phyloP scores from a whole-genome alignment of 352 stramenopile species.

The Pythium coloratum region DNA sequence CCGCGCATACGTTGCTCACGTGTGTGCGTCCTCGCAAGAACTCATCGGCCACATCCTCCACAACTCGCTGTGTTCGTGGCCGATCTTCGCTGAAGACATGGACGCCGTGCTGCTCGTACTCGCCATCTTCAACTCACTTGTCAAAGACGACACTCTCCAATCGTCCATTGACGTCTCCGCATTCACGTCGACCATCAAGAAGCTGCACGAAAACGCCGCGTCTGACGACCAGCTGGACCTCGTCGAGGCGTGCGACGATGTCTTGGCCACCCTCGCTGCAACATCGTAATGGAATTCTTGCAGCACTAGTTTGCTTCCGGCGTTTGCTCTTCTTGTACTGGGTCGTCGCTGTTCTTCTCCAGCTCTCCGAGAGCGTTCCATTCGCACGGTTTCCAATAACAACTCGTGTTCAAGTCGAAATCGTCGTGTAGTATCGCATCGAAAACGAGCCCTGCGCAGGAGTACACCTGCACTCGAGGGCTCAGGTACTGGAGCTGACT shows the following conservation, averaged over 20 bases:
- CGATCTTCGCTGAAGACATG: slow-evolving; percentile 26
- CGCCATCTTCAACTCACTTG: slow-evolving; percentile 8
- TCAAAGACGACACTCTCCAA: slow-evolving; percentile 15
- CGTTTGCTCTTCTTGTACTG: neutral
- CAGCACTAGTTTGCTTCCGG: neutral
- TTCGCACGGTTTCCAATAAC: slow-evolving; percentile 56
- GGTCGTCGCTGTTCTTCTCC: neutral
- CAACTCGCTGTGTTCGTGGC: slow-evolving; percentile 21
- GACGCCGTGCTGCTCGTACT: slow-evolving; percentile 26
- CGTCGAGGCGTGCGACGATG: slow-evolving; percentile 16
- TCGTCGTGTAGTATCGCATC: slow-evolving; percentile 27
- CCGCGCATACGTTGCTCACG: slow-evolving; percentile 4
- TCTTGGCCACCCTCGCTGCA: slow-evolving; percentile 7
- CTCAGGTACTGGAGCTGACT: slow-evolving; percentile 18
- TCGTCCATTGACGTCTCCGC: neutral
- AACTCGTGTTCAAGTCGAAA: slow-evolving; percentile 33
- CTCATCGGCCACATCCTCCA: slow-evolving; percentile 18
- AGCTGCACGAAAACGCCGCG: slow-evolving; percentile 15
- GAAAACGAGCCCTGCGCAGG: slow-evolving; percentile 40
- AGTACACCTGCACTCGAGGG: slow-evolving; percentile 58
- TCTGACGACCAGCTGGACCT: slow-evolving; percentile 18
- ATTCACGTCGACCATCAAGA: slow-evolving; percentile 7
- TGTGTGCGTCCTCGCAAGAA: slow-evolving; percentile 10
- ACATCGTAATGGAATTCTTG: neutral
- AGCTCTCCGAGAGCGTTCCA: slow-evolving; percentile 45